These are phyloP conservation scores for Exobasidium rhododendri DNA, from an alignment of 1,284 basidiomycete genomes.

Conservation along the genomic window DNA sequence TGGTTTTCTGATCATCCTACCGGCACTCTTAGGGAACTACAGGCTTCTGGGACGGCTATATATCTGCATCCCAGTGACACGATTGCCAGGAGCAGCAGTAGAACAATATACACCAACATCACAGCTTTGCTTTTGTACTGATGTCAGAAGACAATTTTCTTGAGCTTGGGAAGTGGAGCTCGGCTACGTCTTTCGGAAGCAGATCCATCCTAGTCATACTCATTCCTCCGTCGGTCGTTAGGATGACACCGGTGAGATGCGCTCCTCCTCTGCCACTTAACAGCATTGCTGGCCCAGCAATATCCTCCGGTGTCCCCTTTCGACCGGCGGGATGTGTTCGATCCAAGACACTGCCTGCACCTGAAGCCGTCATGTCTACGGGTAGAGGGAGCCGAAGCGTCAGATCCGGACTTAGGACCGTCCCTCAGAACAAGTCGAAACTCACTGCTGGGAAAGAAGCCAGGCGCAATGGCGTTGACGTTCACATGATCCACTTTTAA, in stretches of 20 bases:
- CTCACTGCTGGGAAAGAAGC: constrained; percentile 19
- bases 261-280: constrained; percentile 7
- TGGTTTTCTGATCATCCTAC: too few relatives aligned
- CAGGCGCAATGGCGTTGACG: constrained; percentile 19
- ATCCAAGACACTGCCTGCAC: neutral
- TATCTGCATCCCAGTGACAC: neutral
- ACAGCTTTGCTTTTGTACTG: too few relatives aligned
- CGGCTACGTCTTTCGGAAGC: constrained; percentile 2
- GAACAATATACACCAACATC: neutral
- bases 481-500: constrained; percentile 15
- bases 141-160: neutral
- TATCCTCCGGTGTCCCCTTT: constrained; percentile 4
- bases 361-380: neutral
- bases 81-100: neutral
- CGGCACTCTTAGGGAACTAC: constrained; percentile 12
- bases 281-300: constrained; percentile 15
- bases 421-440: too few relatives aligned
- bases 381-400: neutral
- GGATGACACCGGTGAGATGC: constrained; percentile 8
- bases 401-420: neutral
- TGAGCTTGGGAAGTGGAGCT: neutral
- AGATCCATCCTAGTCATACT: neutral
- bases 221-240: constrained; percentile 12
- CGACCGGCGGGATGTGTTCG: constrained; percentile 8
- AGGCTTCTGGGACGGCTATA: constrained; percentile 16